Evolutionary conservation across 129 eudicot genomes (phyloP).

Genomic region (Ambrosia trifida): DNA sequence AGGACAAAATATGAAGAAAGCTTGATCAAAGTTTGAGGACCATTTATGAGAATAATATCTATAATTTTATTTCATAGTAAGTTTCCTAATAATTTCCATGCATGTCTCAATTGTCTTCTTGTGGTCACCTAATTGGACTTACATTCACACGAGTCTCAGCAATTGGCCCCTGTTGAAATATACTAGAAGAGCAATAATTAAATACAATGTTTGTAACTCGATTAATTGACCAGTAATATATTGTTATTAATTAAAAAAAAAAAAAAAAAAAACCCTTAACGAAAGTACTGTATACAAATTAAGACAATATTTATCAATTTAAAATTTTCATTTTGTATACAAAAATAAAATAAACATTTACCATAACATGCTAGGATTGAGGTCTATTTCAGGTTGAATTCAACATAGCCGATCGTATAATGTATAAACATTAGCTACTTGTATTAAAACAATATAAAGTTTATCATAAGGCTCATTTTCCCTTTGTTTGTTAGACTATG

Average conservation of each 20-base stretch:
- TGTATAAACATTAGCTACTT: background rate
- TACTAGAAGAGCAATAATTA: background rate
- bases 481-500: background rate
- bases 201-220: background rate
- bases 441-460: background rate
- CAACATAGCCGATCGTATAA: background rate
- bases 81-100: slow-evolving; percentile 36
- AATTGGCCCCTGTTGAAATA: background rate
- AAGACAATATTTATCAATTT: background rate
- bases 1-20: slow-evolving; percentile 15
- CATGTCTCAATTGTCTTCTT: slow-evolving; percentile 25
- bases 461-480: background rate
- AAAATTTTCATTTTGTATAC: background rate
- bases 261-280: background rate
- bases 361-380: too few species aligned
- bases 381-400: background rate
- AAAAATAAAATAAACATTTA: too few species aligned
- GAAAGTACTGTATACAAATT: background rate
- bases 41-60: slow-evolving; percentile 9
- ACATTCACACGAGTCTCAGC: slow-evolving; percentile 7
- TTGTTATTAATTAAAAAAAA: background rate
- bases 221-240: background rate
- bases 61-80: slow-evolving; percentile 21
- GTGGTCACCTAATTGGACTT: slow-evolving; percentile 33
- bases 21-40: slow-evolving; percentile 21